Evolutionary conservation across 2,329 filamentous ascomycete species (phyloP).

Genomic region (Colletotrichum shisoi): DNA sequence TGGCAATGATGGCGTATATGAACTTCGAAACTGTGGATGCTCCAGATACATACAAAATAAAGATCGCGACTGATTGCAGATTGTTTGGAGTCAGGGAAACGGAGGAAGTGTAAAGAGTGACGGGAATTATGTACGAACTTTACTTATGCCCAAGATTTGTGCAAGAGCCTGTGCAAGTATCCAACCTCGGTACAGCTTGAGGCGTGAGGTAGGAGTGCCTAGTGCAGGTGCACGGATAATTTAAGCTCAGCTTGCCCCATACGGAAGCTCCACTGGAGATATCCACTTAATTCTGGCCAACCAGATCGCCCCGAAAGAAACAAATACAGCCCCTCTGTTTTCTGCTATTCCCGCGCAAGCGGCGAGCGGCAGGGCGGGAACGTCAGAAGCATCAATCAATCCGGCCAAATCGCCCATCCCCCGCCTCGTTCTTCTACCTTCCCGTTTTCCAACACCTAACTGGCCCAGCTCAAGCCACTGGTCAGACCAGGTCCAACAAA

Average conservation of each 20-base stretch:
- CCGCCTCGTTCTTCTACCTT: conserved; percentile 12
- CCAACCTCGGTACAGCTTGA: conserved; percentile 26
- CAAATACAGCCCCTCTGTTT: conserved; percentile 33
- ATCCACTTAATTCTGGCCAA: conserved; percentile 25
- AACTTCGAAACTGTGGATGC: background rate
- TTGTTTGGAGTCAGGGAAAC: too few relatives aligned
- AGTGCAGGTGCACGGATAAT: conserved; percentile 23
- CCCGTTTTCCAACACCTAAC: conserved; percentile 13
- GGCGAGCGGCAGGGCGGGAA: conserved; percentile 37
- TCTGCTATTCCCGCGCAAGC: conserved; percentile 33
- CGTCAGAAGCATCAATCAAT: conserved; percentile 35
- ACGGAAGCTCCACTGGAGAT: conserved; percentile 17
- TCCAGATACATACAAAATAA: background rate
- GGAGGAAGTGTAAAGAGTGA: too few relatives aligned
- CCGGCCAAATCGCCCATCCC: conserved; percentile 22
- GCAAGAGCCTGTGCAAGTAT: conserved; percentile 3
- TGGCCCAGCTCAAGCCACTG: conserved; percentile 23
- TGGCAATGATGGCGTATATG: background rate
- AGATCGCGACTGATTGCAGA: background rate
- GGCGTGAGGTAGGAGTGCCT: background rate
- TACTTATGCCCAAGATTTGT: background rate
- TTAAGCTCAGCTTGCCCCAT: conserved; percentile 32
- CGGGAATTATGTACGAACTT: background rate
- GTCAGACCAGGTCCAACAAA: conserved; percentile 30
- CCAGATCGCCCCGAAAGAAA: conserved; percentile 25